Conservation (phyloP, 441 rosid species). For the Gossypium davidsonii region DNA sequence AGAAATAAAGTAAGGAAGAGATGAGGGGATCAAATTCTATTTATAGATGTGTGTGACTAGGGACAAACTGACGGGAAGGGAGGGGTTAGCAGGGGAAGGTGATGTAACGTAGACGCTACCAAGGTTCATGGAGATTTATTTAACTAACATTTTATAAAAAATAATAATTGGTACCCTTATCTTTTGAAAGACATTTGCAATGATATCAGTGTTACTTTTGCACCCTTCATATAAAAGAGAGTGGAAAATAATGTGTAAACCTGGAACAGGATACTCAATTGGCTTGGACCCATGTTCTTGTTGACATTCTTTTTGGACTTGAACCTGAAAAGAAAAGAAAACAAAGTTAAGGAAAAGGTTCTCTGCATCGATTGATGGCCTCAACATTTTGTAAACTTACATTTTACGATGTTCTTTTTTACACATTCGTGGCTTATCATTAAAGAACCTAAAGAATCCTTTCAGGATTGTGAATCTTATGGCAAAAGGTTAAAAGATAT, state of each 20-base stretch:
- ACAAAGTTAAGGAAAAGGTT: background rate
- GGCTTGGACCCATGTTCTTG: slow-evolving; percentile 5
- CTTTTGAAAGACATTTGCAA: slow-evolving; percentile 11
- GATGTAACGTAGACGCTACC: background rate
- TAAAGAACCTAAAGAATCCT: slow-evolving; percentile 3
- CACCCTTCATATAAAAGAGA: background rate
- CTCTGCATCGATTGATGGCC: slow-evolving; percentile 1
- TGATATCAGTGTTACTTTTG: background rate
- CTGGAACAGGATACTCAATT: background rate
- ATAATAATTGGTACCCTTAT: background rate
- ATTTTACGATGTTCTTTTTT: background rate
- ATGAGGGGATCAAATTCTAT: slow-evolving; percentile 1
- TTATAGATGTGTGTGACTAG: slow-evolving; percentile 19
- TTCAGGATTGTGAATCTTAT: background rate
- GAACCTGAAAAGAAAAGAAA: background rate
- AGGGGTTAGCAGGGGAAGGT: background rate
- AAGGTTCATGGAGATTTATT: background rate
- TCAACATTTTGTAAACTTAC: background rate
- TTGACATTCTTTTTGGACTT: background rate
- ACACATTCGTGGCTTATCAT: background rate
- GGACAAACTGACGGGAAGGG: background rate
- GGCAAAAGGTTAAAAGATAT: background rate
- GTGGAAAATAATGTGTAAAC: background rate
- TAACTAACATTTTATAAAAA: background rate
- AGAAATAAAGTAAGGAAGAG: slow-evolving; percentile 13